Evolutionary conservation across 495 filamentous ascomycete genomes (phyloP).

Genomic region (Penicillium soppii): DNA sequence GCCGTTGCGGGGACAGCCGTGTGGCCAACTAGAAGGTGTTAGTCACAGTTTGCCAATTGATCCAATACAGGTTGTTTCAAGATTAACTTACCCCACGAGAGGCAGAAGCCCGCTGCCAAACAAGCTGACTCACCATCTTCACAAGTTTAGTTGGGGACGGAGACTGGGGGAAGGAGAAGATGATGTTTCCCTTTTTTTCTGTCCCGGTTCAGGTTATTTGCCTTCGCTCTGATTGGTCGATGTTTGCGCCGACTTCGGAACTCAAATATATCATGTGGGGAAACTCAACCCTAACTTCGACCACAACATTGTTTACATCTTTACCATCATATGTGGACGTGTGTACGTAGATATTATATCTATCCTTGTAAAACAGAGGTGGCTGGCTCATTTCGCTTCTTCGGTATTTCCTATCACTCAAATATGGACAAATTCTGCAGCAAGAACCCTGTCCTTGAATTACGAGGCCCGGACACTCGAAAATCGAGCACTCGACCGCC

Average conservation of each 20-base stretch:
- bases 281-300: background rate
- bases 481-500: too few relatives aligned
- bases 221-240: constrained; percentile 20
- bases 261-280: constrained; percentile 1
- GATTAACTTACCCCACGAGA: constrained; percentile 29
- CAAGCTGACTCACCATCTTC: constrained; percentile 36
- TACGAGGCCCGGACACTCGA: too few relatives aligned
- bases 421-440: too few relatives aligned
- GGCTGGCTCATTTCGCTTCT: too few relatives aligned
- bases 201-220: constrained; percentile 22
- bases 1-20: constrained; percentile 29
- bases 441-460: too few relatives aligned
- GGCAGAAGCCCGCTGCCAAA: constrained; percentile 33
- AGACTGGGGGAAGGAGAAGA: constrained; percentile 20
- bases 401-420: too few relatives aligned
- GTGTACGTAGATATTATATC: too few relatives aligned
- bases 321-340: too few relatives aligned
- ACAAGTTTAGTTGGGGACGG: constrained; percentile 17
- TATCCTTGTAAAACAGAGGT: too few relatives aligned
- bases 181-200: constrained; percentile 24
- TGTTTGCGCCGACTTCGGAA: constrained; percentile 24
- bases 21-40: constrained; percentile 22
- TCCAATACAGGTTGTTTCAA: background rate
- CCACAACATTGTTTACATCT: background rate
- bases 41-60: background rate